Percentiles rank a stretch among this genome's conserved stretches.
Evolutionary conservation across 352 stramenopile species (phyloP).

Genomic region (Globisporangium iwayamae): DNA sequence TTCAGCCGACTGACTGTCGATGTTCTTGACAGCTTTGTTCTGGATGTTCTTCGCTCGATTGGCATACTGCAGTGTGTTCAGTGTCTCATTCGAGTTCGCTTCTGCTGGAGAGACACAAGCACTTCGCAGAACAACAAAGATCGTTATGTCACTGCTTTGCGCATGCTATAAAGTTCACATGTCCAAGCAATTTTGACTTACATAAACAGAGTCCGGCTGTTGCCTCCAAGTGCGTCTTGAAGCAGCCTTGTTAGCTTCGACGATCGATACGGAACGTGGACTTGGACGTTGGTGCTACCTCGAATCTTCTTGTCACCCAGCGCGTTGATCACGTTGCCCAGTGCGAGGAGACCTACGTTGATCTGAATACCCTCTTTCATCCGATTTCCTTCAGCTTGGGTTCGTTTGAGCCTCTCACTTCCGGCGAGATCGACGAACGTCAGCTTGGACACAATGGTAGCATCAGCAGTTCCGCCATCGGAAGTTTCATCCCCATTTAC

Average conservation of each 20-base stretch:
- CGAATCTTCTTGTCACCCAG: conserved; percentile 67
- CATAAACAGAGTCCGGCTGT: conserved; percentile 88
- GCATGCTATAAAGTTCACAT: not conserved
- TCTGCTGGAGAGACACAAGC: conserved; percentile 80
- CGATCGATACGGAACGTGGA: conserved; percentile 75
- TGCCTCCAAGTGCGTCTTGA: conserved; percentile 84
- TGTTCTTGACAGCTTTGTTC: conserved; percentile 89
- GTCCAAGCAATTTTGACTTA: conserved; percentile 24
- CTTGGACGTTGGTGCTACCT: conserved; percentile 26
- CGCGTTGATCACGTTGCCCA: conserved; percentile 88
- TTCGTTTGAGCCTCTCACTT: conserved; percentile 86
- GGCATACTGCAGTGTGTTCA: conserved; percentile 86
- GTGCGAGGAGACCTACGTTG: conserved; percentile 77
- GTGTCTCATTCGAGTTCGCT: conserved; percentile 61
- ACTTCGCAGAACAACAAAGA: conserved; percentile 25
- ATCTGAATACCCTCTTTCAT: conserved; percentile 91
- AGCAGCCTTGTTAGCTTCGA: conserved; percentile 81
- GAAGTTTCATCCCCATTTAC: conserved; percentile 11
- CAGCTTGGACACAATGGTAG: conserved; percentile 68
- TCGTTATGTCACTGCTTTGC: not conserved
- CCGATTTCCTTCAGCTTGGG: conserved; percentile 68
- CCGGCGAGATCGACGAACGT: conserved; percentile 87
- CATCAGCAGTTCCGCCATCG: conserved; percentile 27
- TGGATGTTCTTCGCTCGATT: conserved; percentile 88
- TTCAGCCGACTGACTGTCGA: conserved; percentile 77